These are phyloP conservation scores for Suhomyces yuchorum DNA, from an alignment of 1,139 yeast species.

Conservation along the genomic window DNA sequence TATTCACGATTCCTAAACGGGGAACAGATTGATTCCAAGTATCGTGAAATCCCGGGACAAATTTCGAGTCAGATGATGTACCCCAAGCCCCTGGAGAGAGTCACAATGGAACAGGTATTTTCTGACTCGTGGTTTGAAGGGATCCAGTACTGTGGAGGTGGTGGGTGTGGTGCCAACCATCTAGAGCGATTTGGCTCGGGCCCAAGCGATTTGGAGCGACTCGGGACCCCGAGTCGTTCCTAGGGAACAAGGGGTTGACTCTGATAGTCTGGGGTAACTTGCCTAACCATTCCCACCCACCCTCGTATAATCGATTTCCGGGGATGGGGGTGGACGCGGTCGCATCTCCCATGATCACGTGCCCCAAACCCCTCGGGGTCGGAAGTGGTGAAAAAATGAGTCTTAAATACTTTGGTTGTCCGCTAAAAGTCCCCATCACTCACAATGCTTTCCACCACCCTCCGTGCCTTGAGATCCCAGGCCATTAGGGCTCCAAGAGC, in stretches of 20 bases:
- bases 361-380: background rate
- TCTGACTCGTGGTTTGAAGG: constrained; percentile 21
- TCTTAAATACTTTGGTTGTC: constrained; percentile 6
- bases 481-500: constrained; percentile 16
- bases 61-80: constrained; percentile 21
- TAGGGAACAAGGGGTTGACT: background rate
- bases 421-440: background rate
- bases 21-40: background rate
- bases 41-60: background rate
- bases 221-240: constrained; percentile 1
- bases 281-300: background rate
- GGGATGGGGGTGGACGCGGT: too few species aligned
- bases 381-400: constrained; percentile 12
- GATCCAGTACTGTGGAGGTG: constrained; percentile 6
- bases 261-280: background rate
- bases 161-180: constrained; percentile 21
- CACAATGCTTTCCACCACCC: constrained; percentile 24
- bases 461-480: constrained; percentile 27
- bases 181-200: constrained; percentile 3
- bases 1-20: background rate
- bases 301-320: background rate
- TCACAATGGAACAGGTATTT: constrained; percentile 17
- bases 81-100: constrained; percentile 20
- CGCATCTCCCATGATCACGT: too few species aligned
- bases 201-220: constrained; percentile 2